Evolutionary conservation across 805 yeast genomes (phyloP), one percentile per base, ranked within the genome.

Genomic region (Candida sithepensis): DNA sequence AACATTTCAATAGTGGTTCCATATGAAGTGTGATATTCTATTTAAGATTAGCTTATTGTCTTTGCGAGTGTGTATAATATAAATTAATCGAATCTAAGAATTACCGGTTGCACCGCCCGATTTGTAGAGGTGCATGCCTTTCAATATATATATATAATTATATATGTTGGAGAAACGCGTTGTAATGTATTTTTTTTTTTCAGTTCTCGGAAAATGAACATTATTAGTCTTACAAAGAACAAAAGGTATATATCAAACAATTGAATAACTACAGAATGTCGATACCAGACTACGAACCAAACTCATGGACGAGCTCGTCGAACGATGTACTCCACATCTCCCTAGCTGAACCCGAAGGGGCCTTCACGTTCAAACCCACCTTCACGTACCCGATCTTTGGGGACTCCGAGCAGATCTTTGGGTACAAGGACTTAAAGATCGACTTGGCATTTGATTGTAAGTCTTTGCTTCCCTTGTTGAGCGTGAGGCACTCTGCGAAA

Each of bases 351-450:
- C 73, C 77, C 2, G 67, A 73, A 2, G 82, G 82, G 0, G 77
- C 82, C 2, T 78, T 84, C 19, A 70, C 79, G 3, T 90, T 91
- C 69, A 68, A 75, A 34, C 97, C 98, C 0, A 60, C 70, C 13
- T 90, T 88, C 68, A 92, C 98, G 1, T 94, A 94, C 64, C 96
- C 97, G 2, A 85, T 94, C 10, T 94, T 81, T 72, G 98, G 98
- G 5, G 96, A 90, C 42, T 77, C 89, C 1, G 99, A 94, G 61
- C 83, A 83, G 45, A 82, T 94, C 1, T 88, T 83, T 60, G 99
- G 99, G 2, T 94, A 80, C 63, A 76, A 83, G 54, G 85, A 80
- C 55, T 70, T 91, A 33, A 72, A 72, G 28, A 80, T 94, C 32
- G 77, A 79, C 54, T 54, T 78, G n/a, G 81, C 85, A 16, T 88